Conservation (phyloP, 345 rosid species). For the Eucalyptus regnans region DNA sequence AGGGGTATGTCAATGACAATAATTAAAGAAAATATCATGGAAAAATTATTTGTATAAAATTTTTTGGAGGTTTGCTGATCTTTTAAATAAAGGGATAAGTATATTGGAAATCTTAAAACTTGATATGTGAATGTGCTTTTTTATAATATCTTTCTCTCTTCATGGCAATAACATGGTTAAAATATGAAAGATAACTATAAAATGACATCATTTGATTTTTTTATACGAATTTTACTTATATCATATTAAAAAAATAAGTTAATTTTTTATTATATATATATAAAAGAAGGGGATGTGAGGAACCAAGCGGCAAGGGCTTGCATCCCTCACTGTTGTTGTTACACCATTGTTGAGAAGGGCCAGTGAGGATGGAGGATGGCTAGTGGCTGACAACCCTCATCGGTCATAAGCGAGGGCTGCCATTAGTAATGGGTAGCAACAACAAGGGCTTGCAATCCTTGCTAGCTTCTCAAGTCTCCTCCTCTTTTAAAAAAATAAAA, state of each 20-base stretch:
- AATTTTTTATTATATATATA: too few relatives aligned
- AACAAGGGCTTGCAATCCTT: background rate
- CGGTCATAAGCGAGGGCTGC: accelerated
- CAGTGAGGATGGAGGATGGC: background rate
- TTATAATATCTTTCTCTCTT: background rate
- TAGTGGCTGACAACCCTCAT: background rate
- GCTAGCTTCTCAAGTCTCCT: background rate
- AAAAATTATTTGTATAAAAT: background rate
- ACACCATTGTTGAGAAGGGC: too few relatives aligned
- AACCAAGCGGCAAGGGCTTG: background rate
- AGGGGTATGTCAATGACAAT: background rate
- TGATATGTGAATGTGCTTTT: background rate
- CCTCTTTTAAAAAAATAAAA: background rate
- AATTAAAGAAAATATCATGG: background rate
- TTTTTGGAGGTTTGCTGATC: background rate
- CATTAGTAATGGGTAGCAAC: background rate
- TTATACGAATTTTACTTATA: too few relatives aligned
- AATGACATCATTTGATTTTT: background rate
- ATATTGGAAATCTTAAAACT: too few relatives aligned
- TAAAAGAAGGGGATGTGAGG: background rate
- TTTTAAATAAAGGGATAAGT: background rate
- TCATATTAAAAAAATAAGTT: too few relatives aligned
- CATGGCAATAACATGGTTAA: too few relatives aligned
- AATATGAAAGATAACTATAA: too few relatives aligned
- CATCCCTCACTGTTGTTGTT: background rate